Base-by-base conservation (phyloP, 2,329 filamentous ascomycete species). In the Ascochyta lentis region DNA sequence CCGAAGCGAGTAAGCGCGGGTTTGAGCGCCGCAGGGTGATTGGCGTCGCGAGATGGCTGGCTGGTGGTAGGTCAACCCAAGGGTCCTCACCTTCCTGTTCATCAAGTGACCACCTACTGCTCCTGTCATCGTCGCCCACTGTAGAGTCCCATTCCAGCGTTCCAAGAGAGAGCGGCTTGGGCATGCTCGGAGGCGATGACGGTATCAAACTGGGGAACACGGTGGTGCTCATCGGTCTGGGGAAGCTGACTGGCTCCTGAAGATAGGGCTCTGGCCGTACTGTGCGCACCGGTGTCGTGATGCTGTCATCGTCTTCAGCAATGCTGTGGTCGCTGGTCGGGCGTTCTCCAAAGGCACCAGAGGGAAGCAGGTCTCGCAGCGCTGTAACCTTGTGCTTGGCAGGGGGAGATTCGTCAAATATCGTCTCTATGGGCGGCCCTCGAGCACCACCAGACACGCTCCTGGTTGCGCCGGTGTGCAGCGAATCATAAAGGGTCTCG, bases 321-420 rank as follows among this genome's bases (percentile, higher is more conserved):
- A 79, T 80, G 66, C 76, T 78, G 60, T 80, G 77, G 49, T 77
- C 66, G 63, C 67, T 72, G 61, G 66, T 56, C 41, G 70, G 67
- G 29, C 71, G 68, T 43, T 75, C 74, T 19, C 71, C 68, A 56
- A 81, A 79, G 29, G 79, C 75, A 22, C 79, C 79, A 48, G 79
- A 76, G 27, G 78, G 79, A 8, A 83, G 73, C 16, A 83, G 73
- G 61, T 83, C 80, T 54, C 79, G 77, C 41, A 84, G 71, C 51
- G 76, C 75, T 49, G 77, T 71, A 47, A 79, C 64, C 63, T 77
- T 80, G 58, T 75, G 68, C 59, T 79, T 78, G 42, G 71, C 74
- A 41, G 74, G 67, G 33, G 88, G 89, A 13, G 89, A 91, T 65
- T 93, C 90, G 75, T 93, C 89, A 73, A 92, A 93, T 80, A 92